Conservation (phyloP, 352 stramenopile species). For the Phytophthora hybrid region DNA sequence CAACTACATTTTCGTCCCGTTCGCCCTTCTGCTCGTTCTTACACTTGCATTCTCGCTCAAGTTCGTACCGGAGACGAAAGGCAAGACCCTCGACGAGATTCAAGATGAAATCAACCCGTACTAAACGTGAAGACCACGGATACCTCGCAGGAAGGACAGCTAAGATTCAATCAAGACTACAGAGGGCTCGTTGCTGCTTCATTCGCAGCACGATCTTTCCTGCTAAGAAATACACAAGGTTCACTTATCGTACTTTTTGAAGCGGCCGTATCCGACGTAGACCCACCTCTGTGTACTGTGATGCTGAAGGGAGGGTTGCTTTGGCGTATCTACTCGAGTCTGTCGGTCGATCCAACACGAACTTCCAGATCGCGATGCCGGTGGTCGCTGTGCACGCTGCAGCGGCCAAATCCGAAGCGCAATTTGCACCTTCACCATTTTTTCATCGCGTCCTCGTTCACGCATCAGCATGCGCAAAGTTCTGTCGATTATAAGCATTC, state of each 20-base stretch:
- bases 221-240: background rate
- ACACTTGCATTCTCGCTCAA: slow-evolving; percentile 79
- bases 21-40: slow-evolving; percentile 77
- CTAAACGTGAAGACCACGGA: slow-evolving; percentile 10
- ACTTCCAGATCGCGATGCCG: slow-evolving; percentile 10
- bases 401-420: slow-evolving; percentile 16
- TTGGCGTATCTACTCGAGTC: background rate
- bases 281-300: background rate
- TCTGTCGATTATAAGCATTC: background rate
- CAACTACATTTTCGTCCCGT: slow-evolving; percentile 91
- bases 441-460: background rate
- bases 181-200: background rate
- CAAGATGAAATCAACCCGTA: slow-evolving; percentile 53
- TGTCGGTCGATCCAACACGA: slow-evolving; percentile 9
- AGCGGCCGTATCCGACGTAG: background rate
- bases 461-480: background rate
- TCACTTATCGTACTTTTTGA: background rate
- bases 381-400: slow-evolving; percentile 9
- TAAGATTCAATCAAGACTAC: slow-evolving; percentile 6
- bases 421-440: slow-evolving; percentile 14
- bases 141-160: slow-evolving; percentile 1
- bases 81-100: slow-evolving; percentile 79
- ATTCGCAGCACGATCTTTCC: background rate
- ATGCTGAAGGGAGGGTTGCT: background rate
- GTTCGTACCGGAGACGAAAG: slow-evolving; percentile 92